Conservation (phyloP, 2,329 filamentous ascomycete genomes). For the Ophiognomonia clavigignenti-juglandacearum region DNA sequence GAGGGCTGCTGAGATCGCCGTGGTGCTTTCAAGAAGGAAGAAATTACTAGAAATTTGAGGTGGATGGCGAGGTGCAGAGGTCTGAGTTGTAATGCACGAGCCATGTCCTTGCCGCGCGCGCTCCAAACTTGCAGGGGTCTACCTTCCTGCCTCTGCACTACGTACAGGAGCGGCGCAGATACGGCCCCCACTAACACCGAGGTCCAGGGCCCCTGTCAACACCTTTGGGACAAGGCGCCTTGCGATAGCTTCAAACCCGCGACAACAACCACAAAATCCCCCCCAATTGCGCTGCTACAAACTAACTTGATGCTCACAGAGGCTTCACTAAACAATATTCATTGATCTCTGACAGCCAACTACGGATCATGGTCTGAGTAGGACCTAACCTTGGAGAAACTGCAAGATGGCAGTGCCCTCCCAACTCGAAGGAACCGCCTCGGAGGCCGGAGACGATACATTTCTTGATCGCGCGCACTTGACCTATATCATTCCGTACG, state of each 20-base stretch:
- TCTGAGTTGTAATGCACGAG: not conserved
- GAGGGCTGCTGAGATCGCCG: not conserved
- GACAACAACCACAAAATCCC: not conserved
- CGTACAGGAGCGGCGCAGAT: not conserved
- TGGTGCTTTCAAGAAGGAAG: not conserved
- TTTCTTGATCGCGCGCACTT: constrained; percentile 57
- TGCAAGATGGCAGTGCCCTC: constrained; percentile 24
- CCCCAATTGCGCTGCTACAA: not conserved
- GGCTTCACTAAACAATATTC: not conserved
- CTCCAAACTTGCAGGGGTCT: no score
- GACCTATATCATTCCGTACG: constrained; percentile 55
- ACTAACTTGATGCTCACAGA: not conserved
- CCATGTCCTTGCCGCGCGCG: no score
- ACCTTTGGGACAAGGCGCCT: not conserved
- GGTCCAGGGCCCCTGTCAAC: not conserved
- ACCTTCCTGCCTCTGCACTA: no score
- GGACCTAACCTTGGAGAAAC: constrained; percentile 9
- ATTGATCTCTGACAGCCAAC: no score
- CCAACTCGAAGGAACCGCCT: constrained; percentile 22
- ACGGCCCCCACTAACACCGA: not conserved
- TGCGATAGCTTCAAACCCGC: not conserved
- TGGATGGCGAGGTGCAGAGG: not conserved
- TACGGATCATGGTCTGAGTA: constrained; percentile 8
- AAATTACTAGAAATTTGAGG: not conserved
- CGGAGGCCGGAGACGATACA: constrained; percentile 28